Conservation (phyloP, 257 asterid species). For the Fraxinus cuspidata region DNA sequence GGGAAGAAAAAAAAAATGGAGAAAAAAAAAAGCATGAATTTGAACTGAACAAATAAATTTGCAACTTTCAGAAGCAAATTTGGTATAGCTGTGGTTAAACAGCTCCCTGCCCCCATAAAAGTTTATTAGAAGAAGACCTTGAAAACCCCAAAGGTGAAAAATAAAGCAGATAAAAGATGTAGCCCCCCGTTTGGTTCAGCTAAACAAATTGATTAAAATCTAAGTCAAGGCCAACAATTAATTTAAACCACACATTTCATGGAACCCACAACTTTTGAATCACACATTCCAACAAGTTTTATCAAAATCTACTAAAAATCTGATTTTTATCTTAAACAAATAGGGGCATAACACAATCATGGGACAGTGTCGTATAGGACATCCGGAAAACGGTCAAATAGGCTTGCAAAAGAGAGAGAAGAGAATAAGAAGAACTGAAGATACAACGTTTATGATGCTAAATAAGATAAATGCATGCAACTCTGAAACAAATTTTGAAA, state of each 20-base stretch:
- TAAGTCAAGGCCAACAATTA: too few species aligned
- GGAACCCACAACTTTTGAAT: too few species aligned
- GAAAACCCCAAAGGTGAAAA: neutral
- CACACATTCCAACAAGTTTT: too few species aligned
- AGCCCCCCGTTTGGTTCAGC: too few species aligned
- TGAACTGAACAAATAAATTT: constrained; percentile 8
- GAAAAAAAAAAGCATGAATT: constrained; percentile 7
- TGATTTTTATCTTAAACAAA: too few species aligned
- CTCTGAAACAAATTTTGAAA: neutral
- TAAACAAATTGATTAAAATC: too few species aligned
- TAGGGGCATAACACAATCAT: neutral
- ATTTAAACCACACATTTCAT: too few species aligned
- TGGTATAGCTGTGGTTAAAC: neutral
- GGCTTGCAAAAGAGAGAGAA: neutral
- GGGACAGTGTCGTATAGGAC: neutral
- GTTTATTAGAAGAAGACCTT: neutral
- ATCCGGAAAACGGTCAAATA: neutral
- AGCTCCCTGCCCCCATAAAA: neutral
- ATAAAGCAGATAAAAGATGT: neutral
- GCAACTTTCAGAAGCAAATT: neutral
- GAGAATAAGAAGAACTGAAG: neutral
- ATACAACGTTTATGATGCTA: neutral
- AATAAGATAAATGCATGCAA: neutral
- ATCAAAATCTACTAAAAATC: too few species aligned
- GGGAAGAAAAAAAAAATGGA: constrained; percentile 5